Evolutionary conservation across 2,329 filamentous ascomycete genomes (phyloP).

Genomic region (Cercospora berteroae): DNA sequence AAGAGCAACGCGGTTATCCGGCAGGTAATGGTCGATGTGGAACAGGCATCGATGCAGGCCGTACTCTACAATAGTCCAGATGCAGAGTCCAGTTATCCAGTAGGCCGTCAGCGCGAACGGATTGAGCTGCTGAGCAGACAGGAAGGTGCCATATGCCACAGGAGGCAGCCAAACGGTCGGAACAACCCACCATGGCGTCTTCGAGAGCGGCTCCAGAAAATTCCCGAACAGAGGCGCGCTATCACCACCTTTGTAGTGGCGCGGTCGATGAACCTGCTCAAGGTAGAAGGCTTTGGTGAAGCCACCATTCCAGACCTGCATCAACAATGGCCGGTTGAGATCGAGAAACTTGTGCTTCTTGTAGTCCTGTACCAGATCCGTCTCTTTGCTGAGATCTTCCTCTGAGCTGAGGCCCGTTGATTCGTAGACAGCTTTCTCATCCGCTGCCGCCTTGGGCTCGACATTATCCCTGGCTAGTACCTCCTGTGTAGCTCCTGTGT

Average conservation of each 20-base stretch:
- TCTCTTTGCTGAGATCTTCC: constrained; percentile 83
- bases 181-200: constrained; percentile 92
- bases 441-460: constrained; percentile 22
- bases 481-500: constrained; percentile 47
- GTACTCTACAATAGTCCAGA: constrained; percentile 94
- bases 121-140: constrained; percentile 61
- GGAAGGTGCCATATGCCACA: constrained; percentile 67
- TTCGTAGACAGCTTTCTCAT: constrained; percentile 49
- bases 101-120: constrained; percentile 55
- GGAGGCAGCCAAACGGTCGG: constrained; percentile 82
- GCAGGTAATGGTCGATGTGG: constrained; percentile 89
- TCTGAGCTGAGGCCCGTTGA: constrained; percentile 83
- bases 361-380: constrained; percentile 72
- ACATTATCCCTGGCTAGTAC: constrained; percentile 41
- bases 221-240: constrained; percentile 96
- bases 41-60: constrained; percentile 85
- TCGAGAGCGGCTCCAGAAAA: constrained; percentile 93
- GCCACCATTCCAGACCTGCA: constrained; percentile 82
- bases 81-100: constrained; percentile 66
- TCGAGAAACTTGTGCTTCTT: constrained; percentile 93
- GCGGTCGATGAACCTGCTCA: constrained; percentile 89
- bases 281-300: constrained; percentile 97
- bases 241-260: constrained; percentile 90
- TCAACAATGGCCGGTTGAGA: constrained; percentile 75
- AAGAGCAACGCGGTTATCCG: constrained; percentile 83